These are phyloP conservation scores for Pseudogymnoascus sp. DNA, from an alignment of 2,329 filamentous ascomycete genomes.

Conservation along the genomic window DNA sequence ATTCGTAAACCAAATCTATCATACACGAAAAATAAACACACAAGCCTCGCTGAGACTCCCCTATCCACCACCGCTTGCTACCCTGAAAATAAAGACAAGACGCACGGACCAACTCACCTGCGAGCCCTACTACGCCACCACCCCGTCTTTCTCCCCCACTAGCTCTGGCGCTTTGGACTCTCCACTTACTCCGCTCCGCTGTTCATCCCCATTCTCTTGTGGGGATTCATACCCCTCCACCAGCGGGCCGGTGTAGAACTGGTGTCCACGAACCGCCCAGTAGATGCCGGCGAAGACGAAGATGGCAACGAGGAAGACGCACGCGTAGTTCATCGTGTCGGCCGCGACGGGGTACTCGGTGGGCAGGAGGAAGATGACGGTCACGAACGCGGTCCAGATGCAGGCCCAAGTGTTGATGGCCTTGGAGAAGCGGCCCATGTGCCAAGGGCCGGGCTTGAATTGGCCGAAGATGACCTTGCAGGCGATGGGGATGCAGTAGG, in stretches of 20 bases:
- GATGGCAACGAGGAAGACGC: slow-evolving; percentile 40
- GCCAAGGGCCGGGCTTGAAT: slow-evolving; percentile 45
- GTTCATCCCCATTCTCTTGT: neutral
- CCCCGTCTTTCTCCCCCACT: neutral
- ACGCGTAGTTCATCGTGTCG: slow-evolving; percentile 49
- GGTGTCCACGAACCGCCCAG: slow-evolving; percentile 38
- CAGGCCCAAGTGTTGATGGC: slow-evolving; percentile 41
- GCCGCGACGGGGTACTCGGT: slow-evolving; percentile 39
- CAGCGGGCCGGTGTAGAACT: slow-evolving; percentile 40
- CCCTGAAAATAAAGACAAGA: neutral
- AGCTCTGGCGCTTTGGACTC: neutral
- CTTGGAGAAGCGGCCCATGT: slow-evolving; percentile 36
- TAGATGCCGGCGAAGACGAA: slow-evolving; percentile 35
- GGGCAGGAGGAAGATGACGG: slow-evolving; percentile 46
- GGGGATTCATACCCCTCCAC: neutral
- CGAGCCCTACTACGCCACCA: neutral
- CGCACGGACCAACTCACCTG: neutral
- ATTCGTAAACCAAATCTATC: slow-evolving; percentile 1
- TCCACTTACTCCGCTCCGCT: neutral
- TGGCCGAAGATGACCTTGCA: slow-evolving; percentile 43
- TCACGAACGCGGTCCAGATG: slow-evolving; percentile 45
- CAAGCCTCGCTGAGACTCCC: neutral
- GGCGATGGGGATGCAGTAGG: slow-evolving; percentile 47
- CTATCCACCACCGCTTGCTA: neutral
- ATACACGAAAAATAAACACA: neutral